Base-by-base conservation (phyloP, 495 filamentous ascomycete genomes). In the Talaromyces proteolyticus region DNA sequence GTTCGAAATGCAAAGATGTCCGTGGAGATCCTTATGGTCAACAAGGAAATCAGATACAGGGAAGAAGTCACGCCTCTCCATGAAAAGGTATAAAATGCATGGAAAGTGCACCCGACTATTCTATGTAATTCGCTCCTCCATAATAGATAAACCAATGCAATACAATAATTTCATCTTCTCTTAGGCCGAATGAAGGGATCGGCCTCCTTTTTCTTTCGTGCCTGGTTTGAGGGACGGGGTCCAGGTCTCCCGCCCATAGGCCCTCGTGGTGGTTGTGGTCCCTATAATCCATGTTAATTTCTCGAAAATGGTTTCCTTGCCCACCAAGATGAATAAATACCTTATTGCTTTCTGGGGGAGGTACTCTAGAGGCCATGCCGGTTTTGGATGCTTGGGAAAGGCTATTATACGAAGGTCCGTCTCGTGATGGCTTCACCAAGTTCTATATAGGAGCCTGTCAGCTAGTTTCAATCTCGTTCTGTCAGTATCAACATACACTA, bases 171-270 rank as follows among this genome's bases (percentile, higher is more conserved):
- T 48, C 50, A 63, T 58, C 64, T 68, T 44, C 60, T 64, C 52
- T 76, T 80, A 5, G 76, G 75, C 18, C 71, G 61, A 42, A 80
- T 78, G 42, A 80, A 80, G 1, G 75, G 74, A 55, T 79, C 74
- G 8, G 49, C 68, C 34, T 74, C 65, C 51, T 76, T 77, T 54
- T 68, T 75, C 47, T 68, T 72, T 39, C 71, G 73, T 52, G 68
- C 65, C 14, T 66, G 66, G 10, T 68, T 69, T 14, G 60, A 67
- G 47, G 67, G 63, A 24, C 55, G 46, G 14, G 49, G 43, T 25
- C 19, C 12, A 3, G 17, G 21, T 19, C 26, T 42, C 19, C 10
- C 50, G 11, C 37, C 29, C 16, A 46, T 46, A n/a, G 24, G 41
- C 18, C 42, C 42, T 19, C 50, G 50, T 37, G 47, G 47, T 14